Evolutionary conservation across 2,329 filamentous ascomycete genomes (phyloP), one percentile per base, ranked within the genome.

Genomic region (Penicillium occitanis): DNA sequence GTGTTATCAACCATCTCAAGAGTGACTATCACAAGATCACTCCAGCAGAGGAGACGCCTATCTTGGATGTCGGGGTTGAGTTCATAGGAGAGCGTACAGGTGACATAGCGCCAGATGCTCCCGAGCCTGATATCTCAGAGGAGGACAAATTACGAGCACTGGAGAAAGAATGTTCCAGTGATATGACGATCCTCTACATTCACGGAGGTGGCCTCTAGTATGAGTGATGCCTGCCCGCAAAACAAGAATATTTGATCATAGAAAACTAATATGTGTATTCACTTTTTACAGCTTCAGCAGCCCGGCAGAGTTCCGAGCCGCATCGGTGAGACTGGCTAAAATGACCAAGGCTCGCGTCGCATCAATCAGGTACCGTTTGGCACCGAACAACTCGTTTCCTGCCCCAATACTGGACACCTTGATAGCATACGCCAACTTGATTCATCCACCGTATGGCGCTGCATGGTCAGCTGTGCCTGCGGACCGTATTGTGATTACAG

Each of bases 151-250:
- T 61, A 6, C 63, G 13, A 40, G 63, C 46, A 44, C 46, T 65
- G 17, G 58, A 61, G 28, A 48, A 61, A 48, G 46, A 60, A 65
- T 61, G 57, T 53, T 61, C 35, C 11, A 65, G 25, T 35, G 57
- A 65, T 17, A 61, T 55, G 48, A 65, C 48, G 13, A 61, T 65
- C 33, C 25, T 61, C 14, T 65, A 61, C 25, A 42, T 53, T 30
- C 63, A 65, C 37, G 28, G 63, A 17, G 63, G 63, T 35, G 63
- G 57, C 37, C 63, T 65, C n/a, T 65, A 65, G 63, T 65, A 65
- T 25, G 25, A 25, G 25, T 25, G 25, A 48, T 13, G 19, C 22
- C 46, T 2, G 22, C 22, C 46, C 19, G 7, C n/a, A n/a, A 40
- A 40, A 40, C 17, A 19, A 3, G n/a, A 2, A 19, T 19, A 10